phyloP scores from a whole-genome alignment of 805 yeast species.

The Schizosaccharomyces cryophilus region DNA sequence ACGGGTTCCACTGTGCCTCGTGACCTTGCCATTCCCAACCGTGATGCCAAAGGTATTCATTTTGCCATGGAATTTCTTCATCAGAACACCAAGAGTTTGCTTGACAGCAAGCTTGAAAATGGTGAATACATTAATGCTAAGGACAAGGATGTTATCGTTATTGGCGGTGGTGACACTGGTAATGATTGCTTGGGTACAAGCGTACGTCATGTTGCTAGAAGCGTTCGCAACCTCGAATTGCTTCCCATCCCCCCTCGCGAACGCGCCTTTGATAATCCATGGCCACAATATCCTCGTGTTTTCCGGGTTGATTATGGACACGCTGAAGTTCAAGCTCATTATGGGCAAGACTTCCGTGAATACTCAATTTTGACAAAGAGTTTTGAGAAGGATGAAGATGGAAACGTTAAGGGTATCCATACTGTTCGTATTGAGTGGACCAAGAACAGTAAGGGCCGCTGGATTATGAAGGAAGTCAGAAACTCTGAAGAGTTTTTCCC shows the following conservation, averaged over 20 bases:
- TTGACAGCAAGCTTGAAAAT: slow-evolving; percentile 50
- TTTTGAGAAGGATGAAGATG: slow-evolving; percentile 82
- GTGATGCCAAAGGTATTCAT: slow-evolving; percentile 70
- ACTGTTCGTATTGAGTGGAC: slow-evolving; percentile 97
- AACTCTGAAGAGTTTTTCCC: slow-evolving; percentile 83
- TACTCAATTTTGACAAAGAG: slow-evolving; percentile 87
- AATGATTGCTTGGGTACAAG: slow-evolving; percentile 96
- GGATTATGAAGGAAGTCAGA: slow-evolving; percentile 98
- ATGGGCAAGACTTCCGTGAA: slow-evolving; percentile 94
- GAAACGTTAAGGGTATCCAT: slow-evolving; percentile 82
- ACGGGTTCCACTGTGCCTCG: slow-evolving; percentile 94
- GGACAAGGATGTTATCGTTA: slow-evolving; percentile 81
- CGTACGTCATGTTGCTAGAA: slow-evolving; percentile 88
- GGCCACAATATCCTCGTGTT: slow-evolving; percentile 99
- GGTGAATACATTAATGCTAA: slow-evolving; percentile 21
- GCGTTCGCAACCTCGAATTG: slow-evolving; percentile 81
- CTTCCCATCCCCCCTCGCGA: slow-evolving; percentile 73
- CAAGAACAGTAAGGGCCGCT: slow-evolving; percentile 79
- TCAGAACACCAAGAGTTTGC: slow-evolving; percentile 70
- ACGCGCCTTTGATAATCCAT: slow-evolving; percentile 85
- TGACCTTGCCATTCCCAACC: slow-evolving; percentile 82
- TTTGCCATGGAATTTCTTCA: slow-evolving; percentile 84
- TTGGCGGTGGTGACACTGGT: slow-evolving; percentile 99
- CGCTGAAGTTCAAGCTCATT: slow-evolving; percentile 78
- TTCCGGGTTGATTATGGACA: slow-evolving; percentile 97